A percentile compares a stretch with the other conserved stretches of the same genome.
These are phyloP conservation scores for Xylaria sp. DNA, from an alignment of 2,329 filamentous ascomycete species.

Conservation along the genomic window DNA sequence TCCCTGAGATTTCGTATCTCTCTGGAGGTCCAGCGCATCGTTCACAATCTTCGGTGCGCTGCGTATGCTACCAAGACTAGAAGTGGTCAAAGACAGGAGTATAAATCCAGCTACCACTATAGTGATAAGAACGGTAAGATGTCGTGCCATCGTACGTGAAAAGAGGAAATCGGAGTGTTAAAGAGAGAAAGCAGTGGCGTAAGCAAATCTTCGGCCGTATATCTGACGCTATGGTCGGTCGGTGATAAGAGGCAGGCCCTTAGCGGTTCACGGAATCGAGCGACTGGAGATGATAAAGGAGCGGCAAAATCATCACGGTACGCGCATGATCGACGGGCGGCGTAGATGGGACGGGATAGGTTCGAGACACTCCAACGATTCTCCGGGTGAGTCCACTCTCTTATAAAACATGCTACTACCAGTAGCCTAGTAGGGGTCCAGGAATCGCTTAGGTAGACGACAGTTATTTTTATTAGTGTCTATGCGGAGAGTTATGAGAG, in stretches of 20 bases:
- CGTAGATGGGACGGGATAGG: slow-evolving; percentile 18
- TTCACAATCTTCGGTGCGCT: slow-evolving; percentile 42
- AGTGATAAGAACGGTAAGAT: slow-evolving; percentile 65
- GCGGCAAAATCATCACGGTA: slow-evolving; percentile 33
- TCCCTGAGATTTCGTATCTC: slow-evolving; percentile 36
- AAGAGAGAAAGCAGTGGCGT: slow-evolving; percentile 1
- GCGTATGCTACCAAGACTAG: slow-evolving; percentile 57
- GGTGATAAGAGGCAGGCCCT: not conserved
- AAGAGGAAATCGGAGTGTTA: not conserved
- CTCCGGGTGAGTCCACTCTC: slow-evolving; percentile 19
- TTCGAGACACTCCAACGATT: slow-evolving; percentile 27
- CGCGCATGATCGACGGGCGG: slow-evolving; percentile 23
- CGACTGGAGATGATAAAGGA: slow-evolving; percentile 23
- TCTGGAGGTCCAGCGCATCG: slow-evolving; percentile 29
- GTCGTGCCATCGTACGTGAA: slow-evolving; percentile 61
- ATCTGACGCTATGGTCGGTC: not conserved
- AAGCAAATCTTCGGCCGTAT: not conserved
- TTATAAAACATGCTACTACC: slow-evolving; percentile 12
- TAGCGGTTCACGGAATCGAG: slow-evolving; percentile 8
- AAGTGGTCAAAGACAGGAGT: slow-evolving; percentile 66
- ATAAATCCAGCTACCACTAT: slow-evolving; percentile 67
- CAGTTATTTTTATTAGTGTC: slow-evolving; percentile 14
- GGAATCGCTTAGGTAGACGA: not conserved
- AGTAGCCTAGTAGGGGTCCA: not conserved
- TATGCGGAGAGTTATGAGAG: slow-evolving; percentile 12